These are phyloP conservation scores for Ceratobasidium sp. DNA, from an alignment of 1,284 basidiomycete genomes.

Conservation along the genomic window DNA sequence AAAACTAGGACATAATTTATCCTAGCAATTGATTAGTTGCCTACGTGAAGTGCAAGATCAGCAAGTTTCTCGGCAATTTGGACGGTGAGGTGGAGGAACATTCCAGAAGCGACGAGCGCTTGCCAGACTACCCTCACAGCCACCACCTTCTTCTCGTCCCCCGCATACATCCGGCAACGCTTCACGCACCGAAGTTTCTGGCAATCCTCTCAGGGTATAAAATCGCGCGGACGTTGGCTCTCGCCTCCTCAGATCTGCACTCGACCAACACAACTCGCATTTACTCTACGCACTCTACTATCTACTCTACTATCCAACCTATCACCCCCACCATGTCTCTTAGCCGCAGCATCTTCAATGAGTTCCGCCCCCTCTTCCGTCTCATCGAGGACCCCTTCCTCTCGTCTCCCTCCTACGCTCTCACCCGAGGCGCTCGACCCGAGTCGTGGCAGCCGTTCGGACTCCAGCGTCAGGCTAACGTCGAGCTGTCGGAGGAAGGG, in stretches of 20 bases:
- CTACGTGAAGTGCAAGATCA: too few species aligned
- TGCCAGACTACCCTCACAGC: constrained; percentile 13
- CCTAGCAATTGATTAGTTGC: too few species aligned
- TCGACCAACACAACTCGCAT: neutral
- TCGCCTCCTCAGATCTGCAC: neutral
- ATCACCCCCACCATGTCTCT: constrained; percentile 57
- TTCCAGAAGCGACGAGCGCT: constrained; percentile 47
- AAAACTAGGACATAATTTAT: too few species aligned
- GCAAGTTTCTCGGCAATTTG: too few species aligned
- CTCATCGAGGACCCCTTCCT: constrained; percentile 75
- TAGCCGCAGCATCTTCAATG: constrained; percentile 74
- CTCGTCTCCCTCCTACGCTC: constrained; percentile 56
- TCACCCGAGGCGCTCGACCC: constrained; percentile 12
- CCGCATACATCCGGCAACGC: neutral
- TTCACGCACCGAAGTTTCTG: neutral
- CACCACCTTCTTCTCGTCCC: neutral
- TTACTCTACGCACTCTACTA: constrained; percentile 6
- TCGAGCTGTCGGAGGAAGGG: constrained; percentile 76
- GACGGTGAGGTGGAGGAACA: neutral
- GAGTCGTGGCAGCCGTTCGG: constrained; percentile 51
- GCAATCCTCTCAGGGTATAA: neutral
- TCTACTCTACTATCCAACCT: neutral
- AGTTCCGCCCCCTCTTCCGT: constrained; percentile 80
- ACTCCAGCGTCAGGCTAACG: constrained; percentile 60
- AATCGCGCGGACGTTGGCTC: neutral